Percentiles rank a stretch among this genome's conserved stretches.
Evolutionary conservation across 192 early-diverging fungal genomes (phyloP).

Genomic region (Thamnidium elegans): DNA sequence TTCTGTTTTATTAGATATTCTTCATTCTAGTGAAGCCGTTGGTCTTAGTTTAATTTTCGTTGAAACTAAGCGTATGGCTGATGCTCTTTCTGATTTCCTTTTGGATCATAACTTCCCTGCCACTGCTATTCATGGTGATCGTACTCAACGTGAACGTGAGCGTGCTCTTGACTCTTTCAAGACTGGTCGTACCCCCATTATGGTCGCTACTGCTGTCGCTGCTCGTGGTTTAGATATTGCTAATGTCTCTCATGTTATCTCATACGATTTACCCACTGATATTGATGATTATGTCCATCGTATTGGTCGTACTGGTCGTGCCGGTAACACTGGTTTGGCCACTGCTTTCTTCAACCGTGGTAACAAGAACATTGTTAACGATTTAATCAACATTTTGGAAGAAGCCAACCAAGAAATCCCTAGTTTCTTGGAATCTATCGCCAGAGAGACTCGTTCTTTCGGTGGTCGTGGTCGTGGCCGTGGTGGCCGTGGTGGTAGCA

Average conservation of each 20-base stretch:
- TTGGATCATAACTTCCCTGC: constrained; percentile 72
- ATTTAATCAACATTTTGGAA: constrained; percentile 81
- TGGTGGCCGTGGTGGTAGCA: constrained; percentile 26
- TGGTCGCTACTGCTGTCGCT: constrained; percentile 91
- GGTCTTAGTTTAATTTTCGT: constrained; percentile 94
- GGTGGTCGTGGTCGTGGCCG: constrained; percentile 30
- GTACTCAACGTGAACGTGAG: constrained; percentile 68
- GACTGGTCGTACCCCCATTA: constrained; percentile 51
- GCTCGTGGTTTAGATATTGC: constrained; percentile 88
- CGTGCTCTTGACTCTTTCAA: constrained; percentile 64
- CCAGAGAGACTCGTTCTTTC: constrained; percentile 49
- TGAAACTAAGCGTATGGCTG: constrained; percentile 95
- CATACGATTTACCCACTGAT: constrained; percentile 77
- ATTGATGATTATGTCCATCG: constrained; percentile 89
- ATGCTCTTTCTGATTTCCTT: constrained; percentile 86
- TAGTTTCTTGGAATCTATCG: constrained; percentile 71
- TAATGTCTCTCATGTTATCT: constrained; percentile 84
- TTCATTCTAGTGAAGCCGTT: constrained; percentile 52
- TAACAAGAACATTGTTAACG: constrained; percentile 80
- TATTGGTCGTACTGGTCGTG: constrained; percentile 91
- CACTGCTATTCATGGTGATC: constrained; percentile 72
- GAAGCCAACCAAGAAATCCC: constrained; percentile 97
- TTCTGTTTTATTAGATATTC: constrained; percentile 85
- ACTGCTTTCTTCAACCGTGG: constrained; percentile 95
- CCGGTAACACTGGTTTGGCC: constrained; percentile 90